A percentile compares a stretch with the other conserved stretches of the same genome.
phyloP scores from a whole-genome alignment of 2,329 filamentous ascomycete genomes.

The Colletotrichum tabaci region DNA sequence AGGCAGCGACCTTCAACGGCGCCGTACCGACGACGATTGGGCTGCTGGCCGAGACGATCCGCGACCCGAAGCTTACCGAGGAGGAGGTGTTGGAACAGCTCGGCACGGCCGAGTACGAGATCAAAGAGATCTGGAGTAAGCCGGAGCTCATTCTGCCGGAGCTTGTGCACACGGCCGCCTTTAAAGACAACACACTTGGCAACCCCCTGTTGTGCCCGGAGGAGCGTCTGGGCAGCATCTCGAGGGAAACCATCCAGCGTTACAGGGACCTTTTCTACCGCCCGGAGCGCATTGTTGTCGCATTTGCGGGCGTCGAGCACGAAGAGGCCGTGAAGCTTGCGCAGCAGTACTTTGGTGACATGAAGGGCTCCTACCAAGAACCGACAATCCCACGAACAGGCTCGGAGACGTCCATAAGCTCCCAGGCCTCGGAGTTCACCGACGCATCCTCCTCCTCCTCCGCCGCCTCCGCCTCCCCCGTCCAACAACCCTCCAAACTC shows the following conservation, averaged over 20 bases:
- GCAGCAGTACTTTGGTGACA: conserved; percentile 91
- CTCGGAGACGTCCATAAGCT: conserved; percentile 70
- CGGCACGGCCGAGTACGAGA: conserved; percentile 93
- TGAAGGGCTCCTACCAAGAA: conserved; percentile 70
- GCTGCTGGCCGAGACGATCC: conserved; percentile 93
- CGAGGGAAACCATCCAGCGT: conserved; percentile 79
- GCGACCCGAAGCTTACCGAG: conserved; percentile 86
- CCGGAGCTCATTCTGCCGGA: conserved; percentile 96
- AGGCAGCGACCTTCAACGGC: conserved; percentile 96
- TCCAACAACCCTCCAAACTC: conserved; percentile 72
- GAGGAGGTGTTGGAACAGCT: conserved; percentile 90
- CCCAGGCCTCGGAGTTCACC: conserved; percentile 52
- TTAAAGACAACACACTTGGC: conserved; percentile 94
- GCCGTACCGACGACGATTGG: conserved; percentile 87
- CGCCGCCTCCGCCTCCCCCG: conserved; percentile 51
- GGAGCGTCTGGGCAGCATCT: conserved; percentile 83
- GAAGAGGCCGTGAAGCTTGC: conserved; percentile 83
- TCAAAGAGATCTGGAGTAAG: conserved; percentile 96
- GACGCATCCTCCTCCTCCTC: conserved; percentile 52
- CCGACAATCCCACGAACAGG: conserved; percentile 68
- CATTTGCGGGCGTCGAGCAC: conserved; percentile 93
- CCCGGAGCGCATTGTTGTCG: conserved; percentile 93
- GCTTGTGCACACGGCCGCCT: conserved; percentile 94
- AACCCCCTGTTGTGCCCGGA: conserved; percentile 93
- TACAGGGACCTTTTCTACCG: conserved; percentile 89